phyloP scores from a whole-genome alignment of 371 early-diverging fungal genomes.

The Chytridiales sp. region DNA sequence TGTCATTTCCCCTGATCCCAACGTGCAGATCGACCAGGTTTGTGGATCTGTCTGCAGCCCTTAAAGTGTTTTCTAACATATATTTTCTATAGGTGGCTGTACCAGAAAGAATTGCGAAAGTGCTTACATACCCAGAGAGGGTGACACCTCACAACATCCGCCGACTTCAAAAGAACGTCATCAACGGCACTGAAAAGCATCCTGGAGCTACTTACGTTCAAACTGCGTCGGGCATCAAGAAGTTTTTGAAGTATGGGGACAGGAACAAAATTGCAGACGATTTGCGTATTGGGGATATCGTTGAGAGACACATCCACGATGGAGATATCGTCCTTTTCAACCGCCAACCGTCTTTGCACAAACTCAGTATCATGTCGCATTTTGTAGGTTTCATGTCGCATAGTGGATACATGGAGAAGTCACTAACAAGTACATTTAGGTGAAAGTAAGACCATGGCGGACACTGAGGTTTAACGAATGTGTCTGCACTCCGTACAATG shows the following conservation, averaged over 20 bases:
- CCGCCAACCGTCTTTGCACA: slow-evolving; percentile 99
- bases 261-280: slow-evolving; percentile 68
- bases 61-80: background rate
- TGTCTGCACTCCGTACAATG: slow-evolving; percentile 99
- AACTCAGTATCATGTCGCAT: slow-evolving; percentile 98
- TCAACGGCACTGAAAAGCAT: slow-evolving; percentile 88
- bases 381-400: slow-evolving; percentile 64
- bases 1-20: slow-evolving; percentile 99
- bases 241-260: slow-evolving; percentile 76
- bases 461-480: slow-evolving; percentile 99
- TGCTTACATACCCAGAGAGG: slow-evolving; percentile 96
- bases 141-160: slow-evolving; percentile 90
- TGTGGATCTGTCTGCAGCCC: slow-evolving; percentile 29
- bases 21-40: slow-evolving; percentile 97
- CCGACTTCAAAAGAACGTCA: slow-evolving; percentile 73
- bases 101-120: slow-evolving; percentile 93
- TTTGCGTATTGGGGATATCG: slow-evolving; percentile 89
- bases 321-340: slow-evolving; percentile 99
- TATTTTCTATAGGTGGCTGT: slow-evolving; percentile 78
- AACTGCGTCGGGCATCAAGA: slow-evolving; percentile 53
- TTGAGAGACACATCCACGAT: slow-evolving; percentile 95
- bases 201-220: slow-evolving; percentile 96
- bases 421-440: slow-evolving; percentile 25
- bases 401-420: too few species aligned
- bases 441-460: slow-evolving; percentile 93